Evolutionary conservation across 768 basidiomycete species (phyloP), one percentile per base, ranked within the genome.

Genomic region (Macrolepiota albuminosa): DNA sequence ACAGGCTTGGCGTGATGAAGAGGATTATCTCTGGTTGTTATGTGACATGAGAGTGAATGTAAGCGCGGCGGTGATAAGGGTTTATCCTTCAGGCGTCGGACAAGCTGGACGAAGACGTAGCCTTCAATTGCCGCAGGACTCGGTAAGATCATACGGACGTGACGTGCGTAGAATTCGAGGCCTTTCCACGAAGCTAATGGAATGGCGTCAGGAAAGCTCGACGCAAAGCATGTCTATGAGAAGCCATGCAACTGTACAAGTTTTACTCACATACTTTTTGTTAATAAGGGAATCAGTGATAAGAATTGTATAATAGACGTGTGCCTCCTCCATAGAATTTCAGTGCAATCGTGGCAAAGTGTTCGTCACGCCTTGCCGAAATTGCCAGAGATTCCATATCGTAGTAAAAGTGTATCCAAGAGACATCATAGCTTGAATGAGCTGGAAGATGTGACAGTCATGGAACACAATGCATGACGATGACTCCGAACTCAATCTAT

Each of bases 321-420:
- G 6, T 52, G 50, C 18, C 39, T 11, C n/a, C 36, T 42, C 50
- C 43, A 61, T 18, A 45, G 29, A 2, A 57, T 31, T 37, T 53
- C 13, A 59, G 42, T 13, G 51, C 56, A 16, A 57, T 34, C 14
- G 31, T 49, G 11, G 56, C 18, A 24, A 57, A 54, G 21, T 6
- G 29, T 42, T 51, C 43, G 21, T 42, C 54, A 51, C 60, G 57
- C 14, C 56, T 53, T 9, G 60, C 56, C 31, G 37, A 43, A 21
- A 24, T 43, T 10, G 55, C 36, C 3, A 57, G 37, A 11, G 26
- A 46, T 21, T 39, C 26, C 3, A 6, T 33, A 29, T 39, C 31
- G 14, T 21, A 10, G n/a, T 10, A 2, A 42, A 29, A 45, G 6
- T 34, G 6, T 37, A 2, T 2, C 36, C 36, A 52, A 55, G 33